These are phyloP conservation scores for Kernera saxatilis DNA, from an alignment of 345 rosid genomes.

Conservation along the genomic window DNA sequence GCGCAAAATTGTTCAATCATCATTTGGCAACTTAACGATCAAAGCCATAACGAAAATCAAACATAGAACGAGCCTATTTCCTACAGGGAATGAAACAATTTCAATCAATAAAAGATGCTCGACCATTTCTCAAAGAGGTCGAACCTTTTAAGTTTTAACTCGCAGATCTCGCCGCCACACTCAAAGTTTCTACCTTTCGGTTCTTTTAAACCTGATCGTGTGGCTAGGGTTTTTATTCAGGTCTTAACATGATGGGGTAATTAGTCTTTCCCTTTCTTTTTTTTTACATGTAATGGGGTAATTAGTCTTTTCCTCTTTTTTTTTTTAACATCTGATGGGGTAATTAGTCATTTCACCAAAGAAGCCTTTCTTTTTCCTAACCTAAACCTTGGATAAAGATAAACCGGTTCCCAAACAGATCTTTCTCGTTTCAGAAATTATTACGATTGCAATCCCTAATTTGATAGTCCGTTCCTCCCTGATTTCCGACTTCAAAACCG, in stretches of 20 bases:
- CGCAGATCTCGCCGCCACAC: conserved; percentile 6
- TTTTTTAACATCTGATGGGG: no score
- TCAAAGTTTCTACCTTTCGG: background rate
- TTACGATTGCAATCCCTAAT: conserved; percentile 12
- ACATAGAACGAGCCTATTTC: background rate
- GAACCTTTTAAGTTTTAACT: background rate
- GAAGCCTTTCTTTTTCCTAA: background rate
- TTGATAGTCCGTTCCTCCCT: background rate
- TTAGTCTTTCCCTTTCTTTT: no score
- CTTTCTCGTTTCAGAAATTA: background rate
- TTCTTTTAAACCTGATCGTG: background rate
- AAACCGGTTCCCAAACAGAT: conserved; percentile 17
- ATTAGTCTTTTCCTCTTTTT: no score
- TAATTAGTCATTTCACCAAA: background rate
- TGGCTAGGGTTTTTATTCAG: conserved; percentile 8
- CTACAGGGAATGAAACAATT: background rate
- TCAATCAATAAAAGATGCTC: background rate
- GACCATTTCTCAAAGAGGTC: background rate
- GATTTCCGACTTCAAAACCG: background rate
- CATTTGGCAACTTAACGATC: conserved; percentile 25
- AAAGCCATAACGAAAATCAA: background rate
- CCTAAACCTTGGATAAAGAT: background rate
- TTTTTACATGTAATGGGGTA: no score
- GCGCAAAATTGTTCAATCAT: conserved; percentile 30
- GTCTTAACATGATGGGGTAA: background rate